Evolutionary conservation across 441 rosid species (phyloP), one percentile per base, ranked within the genome.

Genomic region (Populus hybrid): DNA sequence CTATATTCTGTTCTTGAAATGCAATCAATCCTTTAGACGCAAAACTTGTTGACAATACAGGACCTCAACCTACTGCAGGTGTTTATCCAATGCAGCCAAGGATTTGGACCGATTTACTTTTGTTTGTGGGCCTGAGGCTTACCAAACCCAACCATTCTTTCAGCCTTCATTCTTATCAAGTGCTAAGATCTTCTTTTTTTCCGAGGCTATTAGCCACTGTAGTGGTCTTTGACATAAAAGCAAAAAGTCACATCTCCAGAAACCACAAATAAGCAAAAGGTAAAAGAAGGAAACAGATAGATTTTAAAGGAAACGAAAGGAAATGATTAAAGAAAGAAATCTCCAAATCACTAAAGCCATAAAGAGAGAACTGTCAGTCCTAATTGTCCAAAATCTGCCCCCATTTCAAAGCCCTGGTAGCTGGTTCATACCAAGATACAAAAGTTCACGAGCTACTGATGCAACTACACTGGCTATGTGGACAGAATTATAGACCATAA

Each of bases 231-330:
- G 84, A 77, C 83, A 26, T 73, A 36, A 36, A 77, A 68, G 73
- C 23, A 12, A 64, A 72, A 78, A 64, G 78, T 21, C n/a, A n/a
- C 28, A 29, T 59, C 74, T 68, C 70, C 68, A 76, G 67, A 77
- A 79, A 64, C 77, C 40, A 74, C 64, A 69, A 73, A 69, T 40
- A 82, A 83, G 83, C 56, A 31, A 79, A 87, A 82, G 84, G 74
- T 29, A 77, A 79, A 40, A 77, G 78, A 73, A 78, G 84, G 78
- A 73, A 77, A 71, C 35, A 33, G 18, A 78, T 59, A 33, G 74
- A 83, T 83, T 85, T 74, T 14, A 45, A 45, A 61, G 73, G 73
- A 81, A 85, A 77, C 73, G 33, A 77, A 75, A 74, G 68, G 38
- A 75, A 65, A 63, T 31, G 73, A 80, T 66, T 69, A 82, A 74